These are phyloP conservation scores for Fonsecaea erecta DNA, from an alignment of 2,329 filamentous ascomycete species.

Conservation along the genomic window DNA sequence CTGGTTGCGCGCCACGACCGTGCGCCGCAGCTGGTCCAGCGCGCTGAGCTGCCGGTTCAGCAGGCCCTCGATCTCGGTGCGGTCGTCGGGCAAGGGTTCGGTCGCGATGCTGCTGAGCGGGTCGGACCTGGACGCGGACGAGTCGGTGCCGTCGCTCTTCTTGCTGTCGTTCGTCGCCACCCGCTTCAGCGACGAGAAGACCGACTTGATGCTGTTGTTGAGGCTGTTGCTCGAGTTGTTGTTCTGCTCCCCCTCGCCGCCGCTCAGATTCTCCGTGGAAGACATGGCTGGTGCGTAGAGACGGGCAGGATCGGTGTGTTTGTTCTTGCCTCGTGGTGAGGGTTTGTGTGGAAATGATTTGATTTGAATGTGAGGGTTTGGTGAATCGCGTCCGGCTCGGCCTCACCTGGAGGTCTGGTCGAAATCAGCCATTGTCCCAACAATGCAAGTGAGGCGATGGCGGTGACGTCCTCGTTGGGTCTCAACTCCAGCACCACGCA, in stretches of 20 bases:
- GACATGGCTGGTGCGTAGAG: constrained; percentile 1
- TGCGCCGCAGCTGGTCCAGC: constrained; percentile 18
- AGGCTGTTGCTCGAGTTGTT: constrained; percentile 8
- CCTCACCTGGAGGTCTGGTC: not conserved
- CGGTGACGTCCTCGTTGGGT: constrained; percentile 9
- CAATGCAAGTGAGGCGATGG: not conserved
- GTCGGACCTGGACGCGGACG: not conserved
- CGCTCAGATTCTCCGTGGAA: not conserved
- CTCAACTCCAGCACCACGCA: not conserved
- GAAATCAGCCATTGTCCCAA: not conserved
- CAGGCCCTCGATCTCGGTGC: constrained; percentile 19
- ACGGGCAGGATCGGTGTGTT: not conserved
- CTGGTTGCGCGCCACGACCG: constrained; percentile 12
- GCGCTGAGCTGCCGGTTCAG: constrained; percentile 15
- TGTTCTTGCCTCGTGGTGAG: not conserved
- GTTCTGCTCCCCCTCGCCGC: not conserved
- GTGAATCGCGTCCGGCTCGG: constrained; percentile 9
- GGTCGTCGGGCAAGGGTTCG: constrained; percentile 16
- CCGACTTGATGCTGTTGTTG: constrained; percentile 19
- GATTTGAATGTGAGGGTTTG: constrained; percentile 3
- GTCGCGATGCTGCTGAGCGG: not conserved
- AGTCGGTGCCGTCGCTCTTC: constrained; percentile 1
- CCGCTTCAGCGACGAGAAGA: constrained; percentile 21
- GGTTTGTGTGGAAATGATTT: constrained; percentile 8
- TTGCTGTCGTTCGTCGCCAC: constrained; percentile 20